Conservation (phyloP, 148 eudicot species). For the Rheum nobile region DNA sequence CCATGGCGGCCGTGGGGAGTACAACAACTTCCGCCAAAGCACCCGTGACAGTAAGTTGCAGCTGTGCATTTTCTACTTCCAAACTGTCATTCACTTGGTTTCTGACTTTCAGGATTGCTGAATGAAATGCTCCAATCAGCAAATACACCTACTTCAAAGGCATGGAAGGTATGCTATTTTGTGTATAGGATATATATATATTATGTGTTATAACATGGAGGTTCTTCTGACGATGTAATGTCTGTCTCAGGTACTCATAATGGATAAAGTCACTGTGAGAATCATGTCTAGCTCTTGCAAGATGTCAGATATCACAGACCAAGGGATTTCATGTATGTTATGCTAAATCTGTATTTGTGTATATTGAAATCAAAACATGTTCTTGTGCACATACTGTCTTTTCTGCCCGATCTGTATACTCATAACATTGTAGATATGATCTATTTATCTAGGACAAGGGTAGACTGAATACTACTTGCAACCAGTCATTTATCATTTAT, state of each 20-base stretch:
- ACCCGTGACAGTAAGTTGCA: constrained; percentile 57
- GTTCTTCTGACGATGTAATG: not conserved
- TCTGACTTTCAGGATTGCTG: constrained; percentile 51
- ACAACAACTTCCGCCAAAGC: constrained; percentile 66
- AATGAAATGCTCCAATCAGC: constrained; percentile 74
- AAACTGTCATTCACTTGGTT: not conserved
- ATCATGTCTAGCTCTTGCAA: constrained; percentile 95
- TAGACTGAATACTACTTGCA: not conserved
- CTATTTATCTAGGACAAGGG: not conserved
- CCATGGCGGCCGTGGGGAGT: constrained; percentile 23
- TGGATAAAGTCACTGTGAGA: constrained; percentile 95
- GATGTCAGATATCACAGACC: constrained; percentile 97
- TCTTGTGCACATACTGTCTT: not conserved
- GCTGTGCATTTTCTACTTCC: not conserved
- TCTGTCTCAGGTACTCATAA: constrained; percentile 68
- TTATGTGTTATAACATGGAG: not conserved
- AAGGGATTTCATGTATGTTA: constrained; percentile 84
- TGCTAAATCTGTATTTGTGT: not conserved
- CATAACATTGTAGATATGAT: not conserved
- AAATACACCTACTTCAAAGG: constrained; percentile 39
- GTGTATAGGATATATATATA: too few relatives aligned
- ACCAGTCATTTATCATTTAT: not conserved
- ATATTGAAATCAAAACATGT: not conserved
- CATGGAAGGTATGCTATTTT: constrained; percentile 71
- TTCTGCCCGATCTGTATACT: not conserved